These are phyloP conservation scores for Jackrogersella multiformis DNA, from an alignment of 495 filamentous ascomycete species.

Conservation along the genomic window DNA sequence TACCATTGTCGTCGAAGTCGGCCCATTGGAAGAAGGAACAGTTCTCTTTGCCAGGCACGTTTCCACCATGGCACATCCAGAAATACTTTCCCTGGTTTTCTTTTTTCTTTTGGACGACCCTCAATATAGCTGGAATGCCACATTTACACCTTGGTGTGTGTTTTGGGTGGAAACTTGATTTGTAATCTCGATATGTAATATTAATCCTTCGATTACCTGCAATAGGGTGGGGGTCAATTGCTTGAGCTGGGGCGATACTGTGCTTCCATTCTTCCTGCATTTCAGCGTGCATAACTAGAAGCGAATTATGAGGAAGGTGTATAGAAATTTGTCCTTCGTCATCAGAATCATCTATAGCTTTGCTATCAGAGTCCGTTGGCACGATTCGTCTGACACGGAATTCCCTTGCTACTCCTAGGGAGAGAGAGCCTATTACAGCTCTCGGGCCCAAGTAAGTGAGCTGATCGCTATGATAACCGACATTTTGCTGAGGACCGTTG, in stretches of 20 bases:
- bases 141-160: conserved; percentile 72
- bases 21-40: conserved; percentile 92
- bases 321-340: conserved; percentile 86
- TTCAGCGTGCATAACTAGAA: conserved; percentile 93
- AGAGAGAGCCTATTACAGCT: conserved; percentile 87
- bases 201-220: conserved; percentile 85
- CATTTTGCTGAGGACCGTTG: conserved; percentile 75
- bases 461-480: conserved; percentile 93
- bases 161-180: conserved; percentile 75
- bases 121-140: conserved; percentile 73
- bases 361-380: conserved; percentile 54
- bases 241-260: conserved; percentile 74
- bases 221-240: conserved; percentile 83
- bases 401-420: conserved; percentile 87
- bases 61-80: conserved; percentile 91
- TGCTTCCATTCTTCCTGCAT: conserved; percentile 88
- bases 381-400: conserved; percentile 84
- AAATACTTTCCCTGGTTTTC: conserved; percentile 84
- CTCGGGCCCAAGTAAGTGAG: conserved; percentile 91
- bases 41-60: conserved; percentile 75
- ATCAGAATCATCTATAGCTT: conserved; percentile 60
- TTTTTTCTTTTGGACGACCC: conserved; percentile 79
- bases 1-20: conserved; percentile 85
- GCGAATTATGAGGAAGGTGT: conserved; percentile 91
- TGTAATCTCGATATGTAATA: conserved; percentile 91